Percentiles rank a stretch among this genome's conserved stretches.
Conservation (phyloP, 768 basidiomycete species). For the Mycena pura region DNA sequence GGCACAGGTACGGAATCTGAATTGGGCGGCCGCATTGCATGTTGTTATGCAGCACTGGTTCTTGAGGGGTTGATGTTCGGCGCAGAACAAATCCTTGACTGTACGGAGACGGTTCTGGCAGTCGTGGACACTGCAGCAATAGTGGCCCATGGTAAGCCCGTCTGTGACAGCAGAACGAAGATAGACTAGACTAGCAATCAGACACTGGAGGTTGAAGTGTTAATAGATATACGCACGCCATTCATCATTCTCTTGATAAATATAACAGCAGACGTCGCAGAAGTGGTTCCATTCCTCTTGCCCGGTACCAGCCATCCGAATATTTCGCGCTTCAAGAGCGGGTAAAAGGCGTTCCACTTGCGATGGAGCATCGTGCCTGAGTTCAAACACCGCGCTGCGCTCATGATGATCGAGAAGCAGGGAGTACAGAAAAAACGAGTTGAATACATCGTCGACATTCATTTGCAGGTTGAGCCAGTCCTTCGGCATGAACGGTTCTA, state of each 20-base stretch:
- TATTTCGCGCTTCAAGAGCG: conserved; percentile 33
- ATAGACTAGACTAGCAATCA: neutral
- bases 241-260: conserved; percentile 20
- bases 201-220: neutral
- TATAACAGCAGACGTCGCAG: conserved; percentile 35
- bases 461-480: conserved; percentile 20
- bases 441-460: conserved; percentile 32
- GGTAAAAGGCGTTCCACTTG: conserved; percentile 28
- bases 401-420: conserved; percentile 30
- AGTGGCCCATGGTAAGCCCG: conserved; percentile 1
- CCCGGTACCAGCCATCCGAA: conserved; percentile 31
- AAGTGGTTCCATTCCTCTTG: conserved; percentile 39
- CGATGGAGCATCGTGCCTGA: conserved; percentile 25
- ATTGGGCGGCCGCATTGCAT: neutral
- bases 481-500: conserved; percentile 10
- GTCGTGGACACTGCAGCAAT: neutral
- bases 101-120: neutral
- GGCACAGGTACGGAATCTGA: conserved; percentile 5
- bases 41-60: neutral
- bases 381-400: conserved; percentile 11
- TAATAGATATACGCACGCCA: conserved; percentile 9
- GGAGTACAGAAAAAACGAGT: conserved; percentile 32
- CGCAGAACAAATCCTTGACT: neutral
- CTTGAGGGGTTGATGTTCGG: neutral
- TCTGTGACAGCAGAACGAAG: conserved; percentile 5